Conservation (phyloP, 805 yeast genomes). For the Hanseniaspora hatyaiensis region DNA sequence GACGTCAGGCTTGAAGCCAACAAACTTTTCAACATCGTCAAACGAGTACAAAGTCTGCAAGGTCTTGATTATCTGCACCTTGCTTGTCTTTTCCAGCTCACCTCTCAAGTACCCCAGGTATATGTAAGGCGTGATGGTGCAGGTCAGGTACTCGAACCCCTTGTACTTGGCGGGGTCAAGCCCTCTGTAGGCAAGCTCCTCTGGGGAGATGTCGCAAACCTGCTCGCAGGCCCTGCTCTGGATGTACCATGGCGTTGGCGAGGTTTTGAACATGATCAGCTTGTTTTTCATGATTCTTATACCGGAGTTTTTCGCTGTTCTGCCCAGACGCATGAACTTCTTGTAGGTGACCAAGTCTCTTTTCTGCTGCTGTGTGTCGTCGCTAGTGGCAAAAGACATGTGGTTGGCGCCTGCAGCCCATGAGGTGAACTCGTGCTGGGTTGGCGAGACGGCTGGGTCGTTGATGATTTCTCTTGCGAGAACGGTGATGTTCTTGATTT, state of each 20-base stretch:
- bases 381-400: conserved; percentile 43
- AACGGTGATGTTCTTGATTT: conserved; percentile 31
- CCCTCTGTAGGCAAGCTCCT: conserved; percentile 28
- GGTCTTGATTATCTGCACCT: conserved; percentile 41
- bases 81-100: conserved; percentile 39
- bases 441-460: conserved; percentile 40
- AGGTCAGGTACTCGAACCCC: conserved; percentile 42
- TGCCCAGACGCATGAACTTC: conserved; percentile 37
- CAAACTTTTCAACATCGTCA: conserved; percentile 17
- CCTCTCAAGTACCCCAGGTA: conserved; percentile 45
- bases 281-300: conserved; percentile 26
- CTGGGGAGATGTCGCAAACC: conserved; percentile 27
- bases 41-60: conserved; percentile 18
- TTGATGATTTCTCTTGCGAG: conserved; percentile 32
- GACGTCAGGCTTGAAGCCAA: conserved; percentile 35
- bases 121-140: conserved; percentile 47
- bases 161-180: conserved; percentile 28
- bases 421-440: conserved; percentile 42
- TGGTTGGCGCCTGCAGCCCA: conserved; percentile 69
- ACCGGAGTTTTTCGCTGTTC: conserved; percentile 40
- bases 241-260: conserved; percentile 41
- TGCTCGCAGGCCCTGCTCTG: conserved; percentile 31
- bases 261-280: conserved; percentile 18
- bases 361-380: conserved; percentile 32
- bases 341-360: conserved; percentile 41